Conservation (phyloP, 2,329 filamentous ascomycete species). For the Fusarium pseudograminearum region DNA sequence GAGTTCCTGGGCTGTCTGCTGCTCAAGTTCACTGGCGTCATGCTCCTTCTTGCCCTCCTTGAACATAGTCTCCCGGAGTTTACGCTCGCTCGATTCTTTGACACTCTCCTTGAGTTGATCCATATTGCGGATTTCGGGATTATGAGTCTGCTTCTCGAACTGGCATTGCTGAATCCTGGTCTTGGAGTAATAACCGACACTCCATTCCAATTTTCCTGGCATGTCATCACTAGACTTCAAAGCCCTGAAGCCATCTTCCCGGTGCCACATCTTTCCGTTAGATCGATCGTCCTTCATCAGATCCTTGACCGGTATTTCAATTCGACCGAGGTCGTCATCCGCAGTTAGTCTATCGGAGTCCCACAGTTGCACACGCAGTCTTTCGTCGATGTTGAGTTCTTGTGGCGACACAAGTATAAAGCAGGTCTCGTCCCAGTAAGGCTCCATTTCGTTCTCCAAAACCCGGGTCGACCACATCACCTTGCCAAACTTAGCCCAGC, state of each 20-base stretch:
- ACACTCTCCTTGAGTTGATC: slow-evolving; percentile 71
- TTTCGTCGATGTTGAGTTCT: slow-evolving; percentile 78
- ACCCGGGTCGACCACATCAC: slow-evolving; percentile 71
- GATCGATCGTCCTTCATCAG: slow-evolving; percentile 71
- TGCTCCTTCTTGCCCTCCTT: slow-evolving; percentile 61
- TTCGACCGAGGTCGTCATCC: slow-evolving; percentile 79
- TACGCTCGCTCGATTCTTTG: slow-evolving; percentile 65
- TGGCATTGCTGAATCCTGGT: slow-evolving; percentile 71
- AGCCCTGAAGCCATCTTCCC: slow-evolving; percentile 74
- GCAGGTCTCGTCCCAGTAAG: slow-evolving; percentile 77
- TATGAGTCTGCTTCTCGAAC: slow-evolving; percentile 69
- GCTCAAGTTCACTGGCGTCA: slow-evolving; percentile 71
- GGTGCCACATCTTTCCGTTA: slow-evolving; percentile 70
- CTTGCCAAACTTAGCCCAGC: slow-evolving; percentile 82
- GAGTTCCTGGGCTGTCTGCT: slow-evolving; percentile 76
- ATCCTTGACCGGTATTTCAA: slow-evolving; percentile 75
- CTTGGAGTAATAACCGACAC: slow-evolving; percentile 78
- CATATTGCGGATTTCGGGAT: slow-evolving; percentile 67
- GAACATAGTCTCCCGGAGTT: slow-evolving; percentile 71
- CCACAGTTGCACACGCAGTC: slow-evolving; percentile 77
- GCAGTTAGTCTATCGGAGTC: slow-evolving; percentile 79
- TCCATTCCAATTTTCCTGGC: slow-evolving; percentile 77
- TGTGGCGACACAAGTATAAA: slow-evolving; percentile 77
- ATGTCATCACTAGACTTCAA: slow-evolving; percentile 74
- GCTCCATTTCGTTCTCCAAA: slow-evolving; percentile 73